Percentiles rank a stretch among this genome's conserved stretches.
These are phyloP conservation scores for Coniosporium apollinis DNA, from an alignment of 495 filamentous ascomycete genomes.

Conservation along the genomic window DNA sequence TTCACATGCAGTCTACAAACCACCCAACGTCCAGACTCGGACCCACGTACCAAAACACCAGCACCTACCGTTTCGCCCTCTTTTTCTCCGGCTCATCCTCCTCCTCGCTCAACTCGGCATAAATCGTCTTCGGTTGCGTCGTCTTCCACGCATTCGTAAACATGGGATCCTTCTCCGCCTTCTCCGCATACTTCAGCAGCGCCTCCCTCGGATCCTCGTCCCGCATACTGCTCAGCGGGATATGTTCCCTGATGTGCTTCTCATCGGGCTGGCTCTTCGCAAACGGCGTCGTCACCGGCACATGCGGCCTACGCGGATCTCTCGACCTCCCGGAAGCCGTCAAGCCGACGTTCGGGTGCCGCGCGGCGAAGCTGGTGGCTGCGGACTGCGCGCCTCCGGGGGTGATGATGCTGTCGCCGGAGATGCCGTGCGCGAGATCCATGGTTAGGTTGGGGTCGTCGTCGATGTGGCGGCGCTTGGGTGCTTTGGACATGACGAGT, in stretches of 20 bases:
- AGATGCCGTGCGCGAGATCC: constrained; percentile 59
- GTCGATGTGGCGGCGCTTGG: constrained; percentile 87
- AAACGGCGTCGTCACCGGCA: constrained; percentile 78
- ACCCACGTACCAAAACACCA: background rate
- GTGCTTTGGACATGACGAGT: constrained; percentile 82
- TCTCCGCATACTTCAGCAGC: constrained; percentile 83
- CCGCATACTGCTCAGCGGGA: constrained; percentile 83
- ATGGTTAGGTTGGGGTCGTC: constrained; percentile 76
- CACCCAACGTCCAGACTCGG: too few species aligned
- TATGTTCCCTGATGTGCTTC: constrained; percentile 69
- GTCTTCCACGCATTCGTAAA: constrained; percentile 87
- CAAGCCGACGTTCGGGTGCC: constrained; percentile 53
- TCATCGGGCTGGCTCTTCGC: constrained; percentile 83
- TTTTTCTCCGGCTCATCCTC: constrained; percentile 59
- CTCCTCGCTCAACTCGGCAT: constrained; percentile 82
- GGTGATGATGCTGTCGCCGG: constrained; percentile 63
- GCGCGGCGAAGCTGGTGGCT: constrained; percentile 38
- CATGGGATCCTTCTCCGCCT: constrained; percentile 81
- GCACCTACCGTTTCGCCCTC: constrained; percentile 1
- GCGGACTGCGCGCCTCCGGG: constrained; percentile 37
- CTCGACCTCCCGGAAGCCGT: constrained; percentile 65
- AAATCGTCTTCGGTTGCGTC: constrained; percentile 87
- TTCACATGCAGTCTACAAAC: background rate
- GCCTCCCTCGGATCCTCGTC: constrained; percentile 95
- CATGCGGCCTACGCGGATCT: constrained; percentile 65